A percentile compares a stretch with the other conserved stretches of the same genome.
phyloP scores from a whole-genome alignment of 2,329 filamentous ascomycete genomes.

The Nothomitra cinnamomea region DNA sequence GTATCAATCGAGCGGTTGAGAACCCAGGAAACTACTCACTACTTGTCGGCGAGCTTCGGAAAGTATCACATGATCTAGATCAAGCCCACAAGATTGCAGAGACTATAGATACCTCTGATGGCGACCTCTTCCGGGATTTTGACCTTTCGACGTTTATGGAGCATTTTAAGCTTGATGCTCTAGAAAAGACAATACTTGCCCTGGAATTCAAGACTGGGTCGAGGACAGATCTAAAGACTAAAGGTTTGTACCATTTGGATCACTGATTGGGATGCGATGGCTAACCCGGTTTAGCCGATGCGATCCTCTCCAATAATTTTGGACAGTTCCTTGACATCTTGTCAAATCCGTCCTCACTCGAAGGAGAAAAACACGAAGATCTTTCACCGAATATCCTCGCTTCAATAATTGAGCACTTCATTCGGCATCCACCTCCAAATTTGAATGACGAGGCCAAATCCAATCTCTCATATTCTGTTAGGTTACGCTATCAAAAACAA shows the following conservation, averaged over 20 bases:
- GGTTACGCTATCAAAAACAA: slow-evolving; percentile 48
- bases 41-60: slow-evolving; percentile 67
- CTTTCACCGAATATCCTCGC: slow-evolving; percentile 55
- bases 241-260: slow-evolving; percentile 43
- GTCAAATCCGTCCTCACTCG: slow-evolving; percentile 34
- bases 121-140: slow-evolving; percentile 89
- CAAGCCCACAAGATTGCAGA: slow-evolving; percentile 87
- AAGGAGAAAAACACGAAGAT: slow-evolving; percentile 46
- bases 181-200: slow-evolving; percentile 75
- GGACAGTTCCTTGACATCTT: slow-evolving; percentile 62
- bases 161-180: slow-evolving; percentile 81
- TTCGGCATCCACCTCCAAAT: slow-evolving; percentile 71
- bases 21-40: slow-evolving; percentile 72
- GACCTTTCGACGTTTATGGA: slow-evolving; percentile 92
- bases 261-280: slow-evolving; percentile 7
- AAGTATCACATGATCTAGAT: slow-evolving; percentile 61
- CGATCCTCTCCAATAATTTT: slow-evolving; percentile 71
- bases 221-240: slow-evolving; percentile 68
- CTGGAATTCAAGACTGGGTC: slow-evolving; percentile 75
- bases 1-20: slow-evolving; percentile 52
- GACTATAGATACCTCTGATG: slow-evolving; percentile 75
- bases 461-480: slow-evolving; percentile 48
- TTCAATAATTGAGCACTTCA: slow-evolving; percentile 66
- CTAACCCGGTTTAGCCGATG: slow-evolving; percentile 46
- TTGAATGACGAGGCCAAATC: slow-evolving; percentile 62